Conservation (phyloP, 2,329 filamentous ascomycete genomes). For the Colletotrichum tanaceti region DNA sequence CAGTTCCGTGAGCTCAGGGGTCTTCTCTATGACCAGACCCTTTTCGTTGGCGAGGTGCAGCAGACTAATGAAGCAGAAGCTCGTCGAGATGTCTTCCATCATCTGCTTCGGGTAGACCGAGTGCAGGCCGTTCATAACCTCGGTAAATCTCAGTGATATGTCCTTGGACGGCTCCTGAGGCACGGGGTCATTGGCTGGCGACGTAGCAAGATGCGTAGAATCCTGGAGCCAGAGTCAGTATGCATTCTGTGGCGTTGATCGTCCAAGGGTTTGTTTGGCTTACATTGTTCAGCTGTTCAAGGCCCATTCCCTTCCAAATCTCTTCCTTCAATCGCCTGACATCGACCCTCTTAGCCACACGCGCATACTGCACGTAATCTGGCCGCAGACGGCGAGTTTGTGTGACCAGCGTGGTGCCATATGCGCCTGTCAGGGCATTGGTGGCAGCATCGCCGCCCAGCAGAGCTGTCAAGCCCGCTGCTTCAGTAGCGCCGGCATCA, state of each 20-base stretch:
- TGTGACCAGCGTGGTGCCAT: constrained; percentile 76
- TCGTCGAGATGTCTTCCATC: constrained; percentile 96
- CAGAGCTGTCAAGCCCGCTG: constrained; percentile 61
- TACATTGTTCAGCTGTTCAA: constrained; percentile 62
- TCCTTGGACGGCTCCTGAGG: constrained; percentile 54
- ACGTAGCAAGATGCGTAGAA: constrained; percentile 42
- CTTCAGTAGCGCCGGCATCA: constrained; percentile 59
- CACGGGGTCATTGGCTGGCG: constrained; percentile 50
- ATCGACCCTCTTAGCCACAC: constrained; percentile 78
- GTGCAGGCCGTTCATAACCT: constrained; percentile 90
- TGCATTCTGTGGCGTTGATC: not conserved
- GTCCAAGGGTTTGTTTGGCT: constrained; percentile 43
- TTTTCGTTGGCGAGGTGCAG: constrained; percentile 94
- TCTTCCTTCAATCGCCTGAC: constrained; percentile 76
- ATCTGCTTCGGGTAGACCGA: constrained; percentile 85
- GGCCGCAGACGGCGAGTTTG: constrained; percentile 71
- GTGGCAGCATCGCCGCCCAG: constrained; percentile 63
- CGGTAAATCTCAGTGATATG: constrained; percentile 81
- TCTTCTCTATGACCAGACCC: constrained; percentile 80
- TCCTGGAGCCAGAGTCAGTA: constrained; percentile 27
- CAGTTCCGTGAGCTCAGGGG: constrained; percentile 67
- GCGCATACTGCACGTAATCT: constrained; percentile 77
- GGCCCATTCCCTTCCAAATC: constrained; percentile 74
- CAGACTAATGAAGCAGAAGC: constrained; percentile 90
- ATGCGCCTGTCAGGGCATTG: constrained; percentile 59